A percentile compares a stretch with the other conserved stretches of the same genome.
Evolutionary conservation across 225 moss, liverwort and hornwort species (phyloP).

Genomic region (Marchantia paleacea): DNA sequence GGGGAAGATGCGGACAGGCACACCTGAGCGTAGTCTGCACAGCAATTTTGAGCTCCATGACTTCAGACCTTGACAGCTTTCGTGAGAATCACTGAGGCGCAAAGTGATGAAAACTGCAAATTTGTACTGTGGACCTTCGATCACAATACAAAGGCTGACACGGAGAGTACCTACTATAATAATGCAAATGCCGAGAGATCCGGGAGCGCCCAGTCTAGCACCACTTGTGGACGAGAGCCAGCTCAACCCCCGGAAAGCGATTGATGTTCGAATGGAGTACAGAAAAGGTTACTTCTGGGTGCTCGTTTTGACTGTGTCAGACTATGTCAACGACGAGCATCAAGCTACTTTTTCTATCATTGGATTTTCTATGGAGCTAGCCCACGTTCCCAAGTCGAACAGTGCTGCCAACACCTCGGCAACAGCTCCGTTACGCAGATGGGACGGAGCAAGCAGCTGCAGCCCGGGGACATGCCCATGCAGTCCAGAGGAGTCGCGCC

Average conservation of each 20-base stretch:
- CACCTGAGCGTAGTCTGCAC: not conserved
- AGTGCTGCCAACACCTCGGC: not conserved
- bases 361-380: not conserved
- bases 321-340: not conserved
- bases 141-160: not conserved
- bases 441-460: not conserved
- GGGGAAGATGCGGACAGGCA: not conserved
- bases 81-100: constrained; percentile 1
- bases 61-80: not conserved
- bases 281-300: not conserved
- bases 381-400: not conserved
- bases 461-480: not conserved
- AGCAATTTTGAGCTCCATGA: not conserved
- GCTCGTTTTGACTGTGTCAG: constrained; percentile 1
- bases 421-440: not conserved
- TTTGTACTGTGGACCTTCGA: not conserved
- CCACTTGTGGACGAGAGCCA: not conserved
- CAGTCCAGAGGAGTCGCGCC: not conserved
- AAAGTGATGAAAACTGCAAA: not conserved
- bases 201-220: not conserved
- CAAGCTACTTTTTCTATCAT: not conserved
- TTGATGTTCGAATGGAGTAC: not conserved
- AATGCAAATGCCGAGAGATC: not conserved
- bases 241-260: not conserved
- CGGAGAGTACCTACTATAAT: not conserved